phyloP scores from a whole-genome alignment of 441 rosid genomes.

The Kokia cookei region DNA sequence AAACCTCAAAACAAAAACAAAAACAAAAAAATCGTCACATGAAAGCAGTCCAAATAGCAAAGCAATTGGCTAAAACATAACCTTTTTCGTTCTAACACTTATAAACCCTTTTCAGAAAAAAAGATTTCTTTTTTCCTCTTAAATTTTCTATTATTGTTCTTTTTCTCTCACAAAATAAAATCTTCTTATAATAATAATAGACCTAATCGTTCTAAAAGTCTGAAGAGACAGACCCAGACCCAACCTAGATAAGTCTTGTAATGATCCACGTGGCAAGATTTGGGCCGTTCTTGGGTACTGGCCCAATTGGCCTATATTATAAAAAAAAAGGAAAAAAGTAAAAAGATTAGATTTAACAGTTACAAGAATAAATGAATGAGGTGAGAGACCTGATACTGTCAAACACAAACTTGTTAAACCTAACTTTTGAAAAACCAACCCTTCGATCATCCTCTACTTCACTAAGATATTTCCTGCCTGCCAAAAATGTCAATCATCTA shows the following conservation, averaged over 20 bases:
- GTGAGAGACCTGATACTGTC: not conserved
- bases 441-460: not conserved
- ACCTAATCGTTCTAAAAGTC: not conserved
- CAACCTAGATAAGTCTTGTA: too few relatives aligned
- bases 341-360: not conserved
- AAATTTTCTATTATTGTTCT: too few relatives aligned
- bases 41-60: too few relatives aligned
- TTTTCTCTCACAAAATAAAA: too few relatives aligned
- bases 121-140: too few relatives aligned
- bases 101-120: too few relatives aligned
- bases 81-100: too few relatives aligned
- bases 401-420: not conserved
- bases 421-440: not conserved
- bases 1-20: too few relatives aligned
- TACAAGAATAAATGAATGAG: not conserved
- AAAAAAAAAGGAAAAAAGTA: not conserved
- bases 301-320: not conserved
- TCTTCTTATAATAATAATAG: too few relatives aligned
- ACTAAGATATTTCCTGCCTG: not conserved
- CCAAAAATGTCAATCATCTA: not conserved
- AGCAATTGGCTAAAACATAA: too few relatives aligned
- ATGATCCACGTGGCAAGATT: too few relatives aligned
- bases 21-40: too few relatives aligned
- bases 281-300: not conserved
- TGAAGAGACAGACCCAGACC: not conserved